Evolutionary conservation across 108 stramenopile genomes (phyloP), one percentile per base, ranked within the genome.

Genomic region (Chaetoceros tenuissimus): DNA sequence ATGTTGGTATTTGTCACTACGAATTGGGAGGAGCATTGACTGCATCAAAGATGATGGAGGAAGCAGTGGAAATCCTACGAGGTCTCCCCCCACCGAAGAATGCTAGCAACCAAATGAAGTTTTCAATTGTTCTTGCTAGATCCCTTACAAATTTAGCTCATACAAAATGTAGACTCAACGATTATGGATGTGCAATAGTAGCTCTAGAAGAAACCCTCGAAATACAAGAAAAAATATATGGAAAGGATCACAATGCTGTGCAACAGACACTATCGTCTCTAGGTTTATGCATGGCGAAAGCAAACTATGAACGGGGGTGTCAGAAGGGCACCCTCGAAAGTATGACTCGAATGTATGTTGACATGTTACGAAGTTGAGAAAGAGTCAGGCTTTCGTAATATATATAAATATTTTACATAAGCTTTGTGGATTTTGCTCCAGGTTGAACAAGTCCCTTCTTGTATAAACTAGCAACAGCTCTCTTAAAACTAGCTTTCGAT

Each of bases 391-490:
- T 40, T 40, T 40, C n/a, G n/a, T 44, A 16, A 44, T 10, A 44
- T 16, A 44, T 16, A 44, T 7, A 52, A n/a, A 16, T 46, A 48
- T 66, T 30, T 46, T 64, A 24, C 61, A 85, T 60, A 18, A 86
- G 71, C 28, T 58, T 34, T 28, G 80, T 79, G 0, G 77, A 77
- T 25, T 64, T 53, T 0, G 77, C 66, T 8, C 75, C 78, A 8
- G 85, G 85, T 30, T 59, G 58, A 3, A 87, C 74, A 26, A 79
- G 29, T 28, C 82, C 79, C 57, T 74, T 67, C 53, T 79, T 78
- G 51, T 83, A 87, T 1, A 87, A 68, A 20, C 64, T 74, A 8
- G 81, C 67, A 8, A 87, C 67, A 3, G 81, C 85, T 46, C 71
- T 77, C 51, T 77, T 80, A 57, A 80, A 80, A 0, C 61, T 55